Base-by-base conservation (phyloP, 1,284 basidiomycete species). In the Moniliophthora roreri region DNA sequence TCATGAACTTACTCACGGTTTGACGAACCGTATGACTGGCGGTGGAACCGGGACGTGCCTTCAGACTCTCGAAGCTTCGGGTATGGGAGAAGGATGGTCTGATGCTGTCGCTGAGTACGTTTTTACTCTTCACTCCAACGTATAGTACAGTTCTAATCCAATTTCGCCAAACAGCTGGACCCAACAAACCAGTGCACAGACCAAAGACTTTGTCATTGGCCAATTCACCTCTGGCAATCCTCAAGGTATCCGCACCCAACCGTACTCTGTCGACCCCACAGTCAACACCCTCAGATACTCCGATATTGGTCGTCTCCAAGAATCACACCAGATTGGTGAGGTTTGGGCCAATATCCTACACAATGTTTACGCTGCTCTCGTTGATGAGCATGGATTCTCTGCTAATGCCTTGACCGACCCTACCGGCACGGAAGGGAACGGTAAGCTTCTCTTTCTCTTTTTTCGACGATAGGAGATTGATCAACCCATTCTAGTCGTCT, bases 1-100 rank as follows among this genome's bases (percentile, higher is more conserved):
- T 5, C 39, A 40, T 40, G 39, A 40, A 16, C 39, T 68, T 49
- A 72, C 69, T 1, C 70, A 73, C 53, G 70, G 70, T 8, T 61
- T 71, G 42, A 68, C 66, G 36, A 71, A 71, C 59, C 68, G 70
- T 28, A 56, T 73, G 60, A 72, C 70, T 3, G 71, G 71, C 13
- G 69, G 71, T 47, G 79, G 78, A 7, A 80, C 78, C 10, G 79
- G 71, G 16, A 64, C 72, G 7, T 81, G 80, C 61, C 64, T 81
- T 16, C 76, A 79, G 59, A 75, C 75, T 4, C 67, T 65, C 5
- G 79, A 81, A 59, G 66, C 79, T 26, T 71, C 71, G 20, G 79
- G 79, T 3, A 66, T 82, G 59, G 78, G 78, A 20, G 80, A 82
- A 66, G 79, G 75, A 20, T 81, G 78, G 78, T 76, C 75, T 11